Conservation (phyloP, 208 protist genomes). For the Strigomonas galati region DNA sequence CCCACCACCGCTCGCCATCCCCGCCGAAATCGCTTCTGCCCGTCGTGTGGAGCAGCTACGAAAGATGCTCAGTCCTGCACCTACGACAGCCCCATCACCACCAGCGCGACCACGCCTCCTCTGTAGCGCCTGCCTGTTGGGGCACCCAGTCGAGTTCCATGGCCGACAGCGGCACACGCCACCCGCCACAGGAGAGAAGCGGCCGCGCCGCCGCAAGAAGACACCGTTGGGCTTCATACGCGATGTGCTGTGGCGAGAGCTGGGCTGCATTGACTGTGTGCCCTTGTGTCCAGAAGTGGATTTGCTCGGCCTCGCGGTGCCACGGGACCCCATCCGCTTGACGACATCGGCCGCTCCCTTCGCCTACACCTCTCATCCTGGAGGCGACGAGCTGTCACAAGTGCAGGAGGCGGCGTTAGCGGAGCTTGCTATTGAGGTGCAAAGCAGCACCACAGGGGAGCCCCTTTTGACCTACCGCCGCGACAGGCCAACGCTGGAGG, state of each 20-base stretch:
- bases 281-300: slow-evolving; percentile 80
- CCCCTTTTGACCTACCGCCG: neutral
- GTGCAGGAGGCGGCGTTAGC: too few relatives aligned
- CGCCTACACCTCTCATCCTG: too few relatives aligned
- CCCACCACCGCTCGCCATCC: too few relatives aligned
- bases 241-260: slow-evolving; percentile 32
- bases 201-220: neutral
- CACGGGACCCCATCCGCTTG: slow-evolving; percentile 56
- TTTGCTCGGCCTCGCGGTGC: slow-evolving; percentile 49
- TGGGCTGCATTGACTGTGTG: slow-evolving; percentile 37
- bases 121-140: slow-evolving; percentile 68
- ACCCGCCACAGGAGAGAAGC: too few relatives aligned
- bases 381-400: neutral
- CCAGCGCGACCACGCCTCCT: slow-evolving; percentile 23
- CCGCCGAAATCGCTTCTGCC: too few relatives aligned
- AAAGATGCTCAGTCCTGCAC: too few relatives aligned
- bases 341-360: too few relatives aligned
- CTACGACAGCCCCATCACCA: too few relatives aligned
- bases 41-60: too few relatives aligned
- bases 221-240: slow-evolving; percentile 41
- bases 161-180: slow-evolving; percentile 9
- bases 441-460: neutral
- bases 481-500: neutral
- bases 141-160: slow-evolving; percentile 54
- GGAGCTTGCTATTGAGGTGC: neutral